These are phyloP conservation scores for Lipomyces starkeyi DNA, from an alignment of 805 yeast species.

Conservation along the genomic window DNA sequence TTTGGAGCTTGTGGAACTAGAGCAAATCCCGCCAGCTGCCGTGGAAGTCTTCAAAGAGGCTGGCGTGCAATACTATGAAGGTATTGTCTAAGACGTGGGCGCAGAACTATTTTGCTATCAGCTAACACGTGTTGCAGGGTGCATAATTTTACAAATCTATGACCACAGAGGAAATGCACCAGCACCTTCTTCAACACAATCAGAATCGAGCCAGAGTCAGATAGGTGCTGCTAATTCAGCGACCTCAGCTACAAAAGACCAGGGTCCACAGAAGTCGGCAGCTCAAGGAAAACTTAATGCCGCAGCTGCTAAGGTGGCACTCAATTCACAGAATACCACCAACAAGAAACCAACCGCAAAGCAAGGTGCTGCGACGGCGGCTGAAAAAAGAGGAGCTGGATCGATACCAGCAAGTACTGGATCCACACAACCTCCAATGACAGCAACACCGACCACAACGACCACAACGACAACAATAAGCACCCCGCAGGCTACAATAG, in stretches of 20 bases:
- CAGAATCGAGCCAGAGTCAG: slow-evolving; percentile 2
- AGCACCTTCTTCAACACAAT: not conserved
- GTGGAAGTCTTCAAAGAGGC: slow-evolving; percentile 89
- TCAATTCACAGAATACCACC: not conserved
- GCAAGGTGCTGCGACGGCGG: not conserved
- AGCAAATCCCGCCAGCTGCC: slow-evolving; percentile 86
- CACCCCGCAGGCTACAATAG: slow-evolving; percentile 41
- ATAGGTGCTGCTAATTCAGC: not conserved
- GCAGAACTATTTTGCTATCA: not conserved
- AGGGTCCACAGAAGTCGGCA: not conserved
- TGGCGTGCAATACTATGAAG: slow-evolving; percentile 83
- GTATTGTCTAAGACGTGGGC: slow-evolving; percentile 7
- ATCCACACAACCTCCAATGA: not conserved
- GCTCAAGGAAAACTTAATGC: not conserved
- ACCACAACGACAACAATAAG: not conserved
- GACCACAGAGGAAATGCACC: slow-evolving; percentile 70
- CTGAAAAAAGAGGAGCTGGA: slow-evolving; percentile 1
- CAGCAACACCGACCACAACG: not conserved
- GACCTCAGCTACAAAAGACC: not conserved
- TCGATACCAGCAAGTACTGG: not conserved
- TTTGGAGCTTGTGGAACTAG: slow-evolving; percentile 75
- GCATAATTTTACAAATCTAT: slow-evolving; percentile 80
- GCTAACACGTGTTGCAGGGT: slow-evolving; percentile 49
- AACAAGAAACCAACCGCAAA: slow-evolving; percentile 2
- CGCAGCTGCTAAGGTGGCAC: slow-evolving; percentile 1